Evolutionary conservation across 805 yeast genomes (phyloP).

Genomic region (Zygotorulaspora danielsina): DNA sequence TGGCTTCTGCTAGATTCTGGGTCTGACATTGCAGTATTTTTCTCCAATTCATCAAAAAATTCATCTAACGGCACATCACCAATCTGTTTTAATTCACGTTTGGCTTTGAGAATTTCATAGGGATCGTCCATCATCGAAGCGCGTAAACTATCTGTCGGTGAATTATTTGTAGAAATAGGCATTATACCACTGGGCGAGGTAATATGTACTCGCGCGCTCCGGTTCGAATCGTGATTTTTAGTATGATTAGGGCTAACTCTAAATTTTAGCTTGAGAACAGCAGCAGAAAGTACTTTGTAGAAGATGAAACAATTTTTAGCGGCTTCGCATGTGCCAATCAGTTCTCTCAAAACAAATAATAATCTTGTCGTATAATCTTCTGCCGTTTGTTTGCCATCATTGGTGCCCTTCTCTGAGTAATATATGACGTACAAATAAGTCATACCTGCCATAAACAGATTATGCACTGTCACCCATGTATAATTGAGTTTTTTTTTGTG

Average conservation of each 20-base stretch:
- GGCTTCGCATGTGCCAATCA: constrained; percentile 72
- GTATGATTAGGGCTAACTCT: constrained; percentile 13
- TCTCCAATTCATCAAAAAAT: constrained; percentile 48
- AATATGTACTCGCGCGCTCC: not conserved
- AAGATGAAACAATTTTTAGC: constrained; percentile 68
- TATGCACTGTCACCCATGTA: constrained; percentile 92
- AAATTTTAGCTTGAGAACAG: constrained; percentile 56
- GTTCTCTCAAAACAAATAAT: constrained; percentile 52
- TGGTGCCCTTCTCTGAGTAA: constrained; percentile 54
- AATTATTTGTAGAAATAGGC: not conserved
- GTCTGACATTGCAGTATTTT: constrained; percentile 13
- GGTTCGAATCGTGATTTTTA: constrained; percentile 1
- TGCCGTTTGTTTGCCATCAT: constrained; percentile 45
- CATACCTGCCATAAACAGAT: constrained; percentile 83
- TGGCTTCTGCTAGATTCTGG: constrained; percentile 11
- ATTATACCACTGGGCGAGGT: not conserved
- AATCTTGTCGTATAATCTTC: constrained; percentile 49
- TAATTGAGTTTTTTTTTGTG: constrained; percentile 62
- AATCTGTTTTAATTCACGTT: constrained; percentile 3
- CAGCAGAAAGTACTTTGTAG: constrained; percentile 67
- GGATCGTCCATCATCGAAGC: constrained; percentile 7
- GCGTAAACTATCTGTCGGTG: constrained; percentile 4
- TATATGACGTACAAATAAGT: constrained; percentile 75
- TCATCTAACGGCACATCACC: constrained; percentile 35
- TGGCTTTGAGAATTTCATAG: constrained; percentile 7